phyloP scores from a whole-genome alignment of 2,329 filamentous ascomycete genomes.

The Aspergillus fumigatiaffinis region DNA sequence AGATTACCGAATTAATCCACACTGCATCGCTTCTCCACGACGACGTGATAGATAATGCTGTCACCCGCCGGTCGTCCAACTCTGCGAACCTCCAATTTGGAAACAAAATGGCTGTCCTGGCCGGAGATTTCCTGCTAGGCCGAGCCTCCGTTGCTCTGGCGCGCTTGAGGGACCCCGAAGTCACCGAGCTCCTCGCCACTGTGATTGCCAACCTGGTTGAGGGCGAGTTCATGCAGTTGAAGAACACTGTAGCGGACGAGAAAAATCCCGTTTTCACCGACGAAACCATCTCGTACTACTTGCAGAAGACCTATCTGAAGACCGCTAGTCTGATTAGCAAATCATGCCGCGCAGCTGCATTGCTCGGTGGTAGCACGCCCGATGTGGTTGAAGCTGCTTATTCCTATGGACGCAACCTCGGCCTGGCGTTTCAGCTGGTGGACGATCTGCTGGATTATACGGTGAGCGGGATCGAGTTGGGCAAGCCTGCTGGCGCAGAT shows the following conservation, averaged over 20 bases:
- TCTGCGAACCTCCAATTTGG: conserved; percentile 94
- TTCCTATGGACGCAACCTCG: conserved; percentile 85
- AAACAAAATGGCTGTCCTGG: conserved; percentile 98
- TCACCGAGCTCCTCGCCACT: conserved; percentile 88
- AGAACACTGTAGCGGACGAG: conserved; percentile 91
- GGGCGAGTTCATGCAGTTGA: conserved; percentile 99
- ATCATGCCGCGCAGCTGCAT: conserved; percentile 82
- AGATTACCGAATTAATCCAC: conserved; percentile 97
- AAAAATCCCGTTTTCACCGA: conserved; percentile 79
- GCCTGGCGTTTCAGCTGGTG: conserved; percentile 92
- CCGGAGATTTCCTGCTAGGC: conserved; percentile 93
- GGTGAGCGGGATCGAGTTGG: conserved; percentile 74
- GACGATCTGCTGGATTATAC: conserved; percentile 99
- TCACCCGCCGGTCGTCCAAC: conserved; percentile 74
- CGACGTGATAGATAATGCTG: conserved; percentile 93
- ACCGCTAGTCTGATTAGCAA: conserved; percentile 95
- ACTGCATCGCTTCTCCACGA: conserved; percentile 95
- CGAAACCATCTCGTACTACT: conserved; percentile 85
- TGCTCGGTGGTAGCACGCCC: conserved; percentile 72
- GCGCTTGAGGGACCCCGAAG: conserved; percentile 84
- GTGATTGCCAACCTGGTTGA: conserved; percentile 97
- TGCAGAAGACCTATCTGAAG: conserved; percentile 98
- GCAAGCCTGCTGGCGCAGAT: conserved; percentile 93
- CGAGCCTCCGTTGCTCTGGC: conserved; percentile 91
- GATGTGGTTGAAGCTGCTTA: conserved; percentile 89